Evolutionary conservation across 2,329 filamentous ascomycete species (phyloP).

Genomic region (Epichloe festucae): DNA sequence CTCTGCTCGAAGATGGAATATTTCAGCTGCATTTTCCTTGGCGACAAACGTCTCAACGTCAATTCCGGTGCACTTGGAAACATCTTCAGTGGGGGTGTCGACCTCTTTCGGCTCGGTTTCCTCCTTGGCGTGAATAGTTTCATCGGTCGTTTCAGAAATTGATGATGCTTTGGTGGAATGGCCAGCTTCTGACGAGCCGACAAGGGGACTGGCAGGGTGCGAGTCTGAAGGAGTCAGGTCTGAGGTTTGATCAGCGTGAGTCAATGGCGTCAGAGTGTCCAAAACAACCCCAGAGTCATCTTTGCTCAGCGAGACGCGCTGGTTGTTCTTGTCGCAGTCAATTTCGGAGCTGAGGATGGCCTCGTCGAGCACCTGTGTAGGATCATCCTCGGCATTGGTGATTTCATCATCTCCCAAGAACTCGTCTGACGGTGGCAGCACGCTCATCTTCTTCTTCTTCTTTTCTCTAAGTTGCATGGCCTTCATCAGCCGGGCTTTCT

Average conservation of each 20-base stretch:
- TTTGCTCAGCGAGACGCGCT: conserved; percentile 27
- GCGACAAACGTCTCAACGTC: neutral
- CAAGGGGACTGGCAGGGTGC: conserved; percentile 42
- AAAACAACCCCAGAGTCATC: conserved; percentile 44
- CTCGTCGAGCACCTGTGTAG: conserved; percentile 8
- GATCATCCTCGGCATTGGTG: conserved; percentile 8
- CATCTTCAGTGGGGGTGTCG: neutral
- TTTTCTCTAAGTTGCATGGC: conserved; percentile 82
- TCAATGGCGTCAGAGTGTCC: conserved; percentile 28
- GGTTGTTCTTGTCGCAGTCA: conserved; percentile 17
- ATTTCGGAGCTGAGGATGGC: conserved; percentile 12
- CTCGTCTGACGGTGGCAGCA: neutral
- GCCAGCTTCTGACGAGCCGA: conserved; percentile 39
- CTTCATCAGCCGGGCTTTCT: conserved; percentile 88
- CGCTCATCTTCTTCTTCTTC: conserved; percentile 47
- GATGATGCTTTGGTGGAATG: conserved; percentile 52
- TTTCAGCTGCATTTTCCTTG: neutral
- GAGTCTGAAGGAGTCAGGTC: conserved; percentile 41
- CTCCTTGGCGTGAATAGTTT: conserved; percentile 34
- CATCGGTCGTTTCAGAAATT: conserved; percentile 48
- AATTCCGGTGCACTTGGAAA: neutral
- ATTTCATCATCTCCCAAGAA: conserved; percentile 4
- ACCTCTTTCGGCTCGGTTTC: conserved; percentile 8
- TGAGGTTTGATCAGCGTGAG: conserved; percentile 32
- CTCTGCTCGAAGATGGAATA: neutral